These are phyloP conservation scores for Candida glaebosa DNA, from an alignment of 805 yeast species.

Conservation along the genomic window DNA sequence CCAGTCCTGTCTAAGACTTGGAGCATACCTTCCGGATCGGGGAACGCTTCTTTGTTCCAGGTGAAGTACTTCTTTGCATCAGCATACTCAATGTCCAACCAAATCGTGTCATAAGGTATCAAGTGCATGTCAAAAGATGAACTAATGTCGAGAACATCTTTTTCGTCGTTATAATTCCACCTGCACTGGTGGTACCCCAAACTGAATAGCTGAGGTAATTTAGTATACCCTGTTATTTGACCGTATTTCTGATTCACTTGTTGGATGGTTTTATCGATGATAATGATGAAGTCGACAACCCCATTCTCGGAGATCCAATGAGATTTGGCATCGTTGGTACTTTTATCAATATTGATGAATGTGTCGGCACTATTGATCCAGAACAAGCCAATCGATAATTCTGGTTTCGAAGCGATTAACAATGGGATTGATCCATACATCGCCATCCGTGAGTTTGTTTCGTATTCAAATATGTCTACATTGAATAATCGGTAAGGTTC, in stretches of 20 bases:
- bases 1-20: constrained; percentile 63
- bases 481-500: constrained; percentile 83
- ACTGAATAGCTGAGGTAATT: constrained; percentile 73
- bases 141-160: constrained; percentile 74
- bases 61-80: constrained; percentile 86
- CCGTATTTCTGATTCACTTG: constrained; percentile 62
- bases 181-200: constrained; percentile 94
- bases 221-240: constrained; percentile 64
- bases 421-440: constrained; percentile 97
- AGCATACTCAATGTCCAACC: constrained; percentile 94
- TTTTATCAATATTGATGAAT: constrained; percentile 66
- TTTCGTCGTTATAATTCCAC: constrained; percentile 92
- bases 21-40: constrained; percentile 71
- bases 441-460: constrained; percentile 73
- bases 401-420: constrained; percentile 63
- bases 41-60: constrained; percentile 75
- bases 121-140: constrained; percentile 64
- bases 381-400: constrained; percentile 67
- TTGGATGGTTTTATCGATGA: constrained; percentile 57
- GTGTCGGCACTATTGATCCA: constrained; percentile 96
- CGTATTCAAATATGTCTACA: constrained; percentile 95
- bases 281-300: constrained; percentile 65
- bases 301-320: constrained; percentile 98
- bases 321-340: constrained; percentile 21
- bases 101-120: constrained; percentile 86